Evolutionary conservation across 2,329 filamentous ascomycete species (phyloP), one percentile per base, ranked within the genome.

Genomic region (Didymella pinodella): DNA sequence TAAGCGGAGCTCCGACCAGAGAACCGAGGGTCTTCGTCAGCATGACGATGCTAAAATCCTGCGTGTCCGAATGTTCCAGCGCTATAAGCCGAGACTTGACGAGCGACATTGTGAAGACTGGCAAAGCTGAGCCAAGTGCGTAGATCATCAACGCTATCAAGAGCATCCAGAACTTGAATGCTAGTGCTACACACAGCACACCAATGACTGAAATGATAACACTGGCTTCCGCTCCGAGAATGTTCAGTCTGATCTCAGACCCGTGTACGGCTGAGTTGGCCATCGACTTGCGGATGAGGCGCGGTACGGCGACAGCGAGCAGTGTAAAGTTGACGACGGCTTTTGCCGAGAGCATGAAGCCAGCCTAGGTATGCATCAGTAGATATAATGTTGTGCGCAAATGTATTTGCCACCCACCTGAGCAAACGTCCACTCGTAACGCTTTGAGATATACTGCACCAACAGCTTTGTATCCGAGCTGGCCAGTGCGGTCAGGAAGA

Each of bases 31-130:
- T 77, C 57, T 76, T 76, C 0, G 70, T 72, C 25, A 78, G 49
- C 71, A 77, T 77, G 16, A 76, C 71, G 22, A 78, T 74, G 44
- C 72, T 75, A 47, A 77, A 77, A 50, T 76, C 75, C 51, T 76
- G 71, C 8, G 68, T 67, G 22, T 73, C 65, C 2, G 65, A 69
- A 22, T 69, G 61, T 14, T 59, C 54, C 0, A 73, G 45, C 3
- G 74, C 69, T 22, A 77, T 70, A 7, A 74, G 62, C 2, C 68
- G 66, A 7, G 72, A 73, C 51, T 76, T 76, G 28, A 77, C 73
- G 6, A 77, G 64, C 7, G 74, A 75, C 69, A 76, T 75, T 0
- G 74, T 76, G 55, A 78, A 78, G 5, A 77, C 74, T 0, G 76
- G 75, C 14, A 77, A 64, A 8, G 76, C 75, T 10, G 76, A 78